Conservation (phyloP, 371 early-diverging fungal genomes). For the Rhizopus stolonifer region DNA sequence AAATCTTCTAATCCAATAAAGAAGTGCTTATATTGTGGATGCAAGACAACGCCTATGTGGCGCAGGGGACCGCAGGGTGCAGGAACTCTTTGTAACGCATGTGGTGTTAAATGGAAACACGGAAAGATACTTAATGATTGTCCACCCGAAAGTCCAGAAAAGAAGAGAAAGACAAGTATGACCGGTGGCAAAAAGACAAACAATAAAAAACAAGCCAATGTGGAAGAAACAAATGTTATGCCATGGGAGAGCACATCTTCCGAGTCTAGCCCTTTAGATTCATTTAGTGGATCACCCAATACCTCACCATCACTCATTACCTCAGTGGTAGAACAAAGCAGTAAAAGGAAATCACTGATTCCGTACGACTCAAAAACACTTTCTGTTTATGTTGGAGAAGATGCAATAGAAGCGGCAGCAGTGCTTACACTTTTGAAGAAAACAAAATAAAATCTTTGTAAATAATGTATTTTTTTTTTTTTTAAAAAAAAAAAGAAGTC, state of each 20-base stretch:
- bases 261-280: constrained; percentile 24
- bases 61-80: constrained; percentile 81
- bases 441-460: constrained; percentile 10
- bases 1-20: constrained; percentile 26
- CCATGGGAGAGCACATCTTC: constrained; percentile 12
- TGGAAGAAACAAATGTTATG: constrained; percentile 1
- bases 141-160: constrained; percentile 4
- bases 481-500: too few relatives aligned
- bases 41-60: constrained; percentile 90
- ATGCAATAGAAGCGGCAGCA: constrained; percentile 49
- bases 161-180: constrained; percentile 19
- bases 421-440: constrained; percentile 42
- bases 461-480: neutral
- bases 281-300: constrained; percentile 14
- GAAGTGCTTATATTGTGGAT: constrained; percentile 75
- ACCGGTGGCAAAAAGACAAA: constrained; percentile 18
- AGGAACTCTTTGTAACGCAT: constrained; percentile 85
- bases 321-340: neutral
- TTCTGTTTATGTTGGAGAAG: constrained; percentile 25
- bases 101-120: constrained; percentile 88
- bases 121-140: constrained; percentile 56
- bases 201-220: constrained; percentile 16
- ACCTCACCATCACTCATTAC: constrained; percentile 8
- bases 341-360: neutral
- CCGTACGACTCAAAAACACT: constrained; percentile 11